Percentiles rank a stretch among this genome's conserved stretches.
These are phyloP conservation scores for Mucor mucedo DNA, from an alignment of 371 early-diverging fungal genomes.

Conservation along the genomic window DNA sequence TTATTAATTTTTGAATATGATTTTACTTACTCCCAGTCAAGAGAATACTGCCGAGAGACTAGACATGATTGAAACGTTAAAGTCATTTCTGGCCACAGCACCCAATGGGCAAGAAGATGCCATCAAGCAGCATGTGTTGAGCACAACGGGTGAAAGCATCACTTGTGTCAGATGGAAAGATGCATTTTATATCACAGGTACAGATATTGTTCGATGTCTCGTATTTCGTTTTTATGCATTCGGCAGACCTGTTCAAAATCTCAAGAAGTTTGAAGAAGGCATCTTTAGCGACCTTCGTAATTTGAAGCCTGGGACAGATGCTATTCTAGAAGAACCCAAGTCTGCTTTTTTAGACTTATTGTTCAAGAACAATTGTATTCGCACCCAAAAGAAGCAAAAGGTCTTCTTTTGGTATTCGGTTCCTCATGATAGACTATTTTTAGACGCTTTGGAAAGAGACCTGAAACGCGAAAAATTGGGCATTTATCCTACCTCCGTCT, in stretches of 20 bases:
- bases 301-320: constrained; percentile 85
- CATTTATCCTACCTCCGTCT: constrained; percentile 64
- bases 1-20: no score
- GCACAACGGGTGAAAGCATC: constrained; percentile 76
- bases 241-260: constrained; percentile 63
- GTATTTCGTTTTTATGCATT: constrained; percentile 74
- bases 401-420: constrained; percentile 89
- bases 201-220: constrained; percentile 85
- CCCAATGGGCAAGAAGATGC: constrained; percentile 51
- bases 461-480: constrained; percentile 84
- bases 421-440: constrained; percentile 78
- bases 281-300: constrained; percentile 83
- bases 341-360: constrained; percentile 79
- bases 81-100: constrained; percentile 61
- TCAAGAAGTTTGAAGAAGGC: constrained; percentile 93
- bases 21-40: constrained; percentile 26
- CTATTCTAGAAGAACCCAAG: constrained; percentile 80
- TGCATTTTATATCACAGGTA: constrained; percentile 75
- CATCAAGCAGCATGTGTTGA: constrained; percentile 51
- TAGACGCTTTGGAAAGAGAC: constrained; percentile 92
- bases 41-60: constrained; percentile 39
- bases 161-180: constrained; percentile 77
- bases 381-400: constrained; percentile 92
- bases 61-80: constrained; percentile 53
- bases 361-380: constrained; percentile 81